A percentile compares a stretch with the other conserved stretches of the same genome.
These are phyloP conservation scores for Clonostachys chloroleuca DNA, from an alignment of 2,329 filamentous ascomycete genomes.

Conservation along the genomic window DNA sequence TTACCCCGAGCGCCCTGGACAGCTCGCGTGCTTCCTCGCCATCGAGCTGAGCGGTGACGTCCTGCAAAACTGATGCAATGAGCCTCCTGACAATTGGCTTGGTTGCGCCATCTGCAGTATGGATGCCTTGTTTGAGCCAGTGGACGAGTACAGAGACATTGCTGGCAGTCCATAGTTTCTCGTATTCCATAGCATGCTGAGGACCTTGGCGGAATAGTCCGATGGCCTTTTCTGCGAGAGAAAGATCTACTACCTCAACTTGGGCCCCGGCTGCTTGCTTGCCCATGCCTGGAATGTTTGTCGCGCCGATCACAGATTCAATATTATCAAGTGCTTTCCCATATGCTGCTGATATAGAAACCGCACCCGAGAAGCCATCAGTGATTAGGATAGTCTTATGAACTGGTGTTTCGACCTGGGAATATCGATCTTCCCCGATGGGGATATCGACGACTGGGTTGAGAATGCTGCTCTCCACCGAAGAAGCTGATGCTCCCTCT, in stretches of 20 bases:
- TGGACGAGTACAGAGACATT: slow-evolving; percentile 59
- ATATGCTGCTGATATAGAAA: slow-evolving; percentile 42
- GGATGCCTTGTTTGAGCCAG: slow-evolving; percentile 57
- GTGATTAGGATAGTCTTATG: slow-evolving; percentile 76
- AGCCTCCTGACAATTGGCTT: slow-evolving; percentile 64
- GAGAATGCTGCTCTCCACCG: slow-evolving; percentile 62
- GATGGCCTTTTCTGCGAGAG: slow-evolving; percentile 58
- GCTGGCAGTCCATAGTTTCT: slow-evolving; percentile 70
- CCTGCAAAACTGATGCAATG: slow-evolving; percentile 61
- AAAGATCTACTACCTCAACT: slow-evolving; percentile 59
- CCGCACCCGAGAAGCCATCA: slow-evolving; percentile 65
- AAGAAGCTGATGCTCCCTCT: slow-evolving; percentile 16
- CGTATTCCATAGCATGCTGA: slow-evolving; percentile 65
- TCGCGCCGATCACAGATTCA: slow-evolving; percentile 45
- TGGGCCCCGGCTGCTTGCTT: slow-evolving; percentile 27
- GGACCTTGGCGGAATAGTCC: slow-evolving; percentile 64
- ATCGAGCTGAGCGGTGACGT: slow-evolving; percentile 44
- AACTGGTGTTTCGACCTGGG: slow-evolving; percentile 73
- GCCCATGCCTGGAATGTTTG: slow-evolving; percentile 49
- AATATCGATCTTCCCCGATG: slow-evolving; percentile 58
- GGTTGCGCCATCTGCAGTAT: slow-evolving; percentile 34
- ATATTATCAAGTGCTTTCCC: slow-evolving; percentile 30
- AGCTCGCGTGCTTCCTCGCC: slow-evolving; percentile 37
- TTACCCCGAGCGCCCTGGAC: slow-evolving; percentile 20
- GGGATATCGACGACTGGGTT: slow-evolving; percentile 71